phyloP scores from a whole-genome alignment of 805 yeast genomes.

The Ascoidea rubescens region DNA sequence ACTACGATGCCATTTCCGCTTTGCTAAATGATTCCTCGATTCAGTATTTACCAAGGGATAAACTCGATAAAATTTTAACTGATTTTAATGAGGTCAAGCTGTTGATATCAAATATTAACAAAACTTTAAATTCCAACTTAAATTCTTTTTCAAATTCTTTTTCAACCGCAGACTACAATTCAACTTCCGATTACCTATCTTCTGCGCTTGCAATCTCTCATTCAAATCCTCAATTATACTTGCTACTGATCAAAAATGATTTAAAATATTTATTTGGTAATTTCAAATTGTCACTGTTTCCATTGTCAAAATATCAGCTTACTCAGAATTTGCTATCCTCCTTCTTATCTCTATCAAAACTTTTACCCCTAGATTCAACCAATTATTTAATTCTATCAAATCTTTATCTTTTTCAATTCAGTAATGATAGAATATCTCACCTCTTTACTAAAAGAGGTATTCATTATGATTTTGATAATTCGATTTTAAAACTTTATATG shows the following conservation, averaged over 20 bases:
- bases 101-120: no score
- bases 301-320: no score
- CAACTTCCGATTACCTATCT: background rate
- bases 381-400: constrained; percentile 15
- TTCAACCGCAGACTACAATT: background rate
- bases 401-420: constrained; percentile 35
- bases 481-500: constrained; percentile 36
- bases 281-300: no score
- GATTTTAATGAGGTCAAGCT: no score
- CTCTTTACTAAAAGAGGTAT: constrained; percentile 51
- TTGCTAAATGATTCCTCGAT: background rate
- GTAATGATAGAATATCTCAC: constrained; percentile 37
- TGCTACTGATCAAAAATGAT: background rate
- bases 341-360: no score
- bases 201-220: background rate
- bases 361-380: constrained; percentile 3
- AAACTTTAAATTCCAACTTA: background rate
- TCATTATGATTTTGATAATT: constrained; percentile 62
- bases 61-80: no score
- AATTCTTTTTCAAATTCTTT: no score
- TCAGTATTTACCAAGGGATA: no score
- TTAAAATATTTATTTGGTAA: no score
- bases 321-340: background rate
- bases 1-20: background rate
- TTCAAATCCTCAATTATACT: no score